Base-by-base conservation (phyloP, 805 yeast species). In the Blastobotrys muscicola region DNA sequence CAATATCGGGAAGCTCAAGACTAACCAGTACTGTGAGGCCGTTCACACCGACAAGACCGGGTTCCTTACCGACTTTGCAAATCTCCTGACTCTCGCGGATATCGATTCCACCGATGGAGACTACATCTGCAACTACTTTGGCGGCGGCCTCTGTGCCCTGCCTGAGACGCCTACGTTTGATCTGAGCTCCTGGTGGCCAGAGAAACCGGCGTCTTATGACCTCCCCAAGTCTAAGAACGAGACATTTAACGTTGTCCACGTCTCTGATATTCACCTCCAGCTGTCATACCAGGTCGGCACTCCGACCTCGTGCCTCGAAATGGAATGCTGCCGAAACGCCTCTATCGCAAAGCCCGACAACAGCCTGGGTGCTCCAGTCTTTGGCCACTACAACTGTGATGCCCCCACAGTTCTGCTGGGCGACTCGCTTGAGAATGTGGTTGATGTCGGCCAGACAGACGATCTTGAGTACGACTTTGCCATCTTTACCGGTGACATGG, bases 401-500 rank as follows among this genome's bases (percentile, higher is more conserved):
- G 64, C 82, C 4, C 86, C 89, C 5, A 78, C 74, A 47, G 58
- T 75, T 12, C 62, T 81, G 50, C 64, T 81, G 52, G 80, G 79
- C 57, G 73, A 74, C 49, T 72, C 83, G 8, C 61, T 80, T 56
- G 64, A 66, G 41, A 62, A 72, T 20, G 65, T 74, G 40, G 58
- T 49, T 4, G 59, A 66, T 13, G 60, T 61, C 47, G 62, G 66
- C 44, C 44, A 58, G 31, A 58, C 11, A 51, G 59, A 8, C 54
- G 64, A 34, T 48, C 69, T 32, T 80, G 26, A 20, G 6, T 20
- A 72, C 52, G 80, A 78, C 42, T 80, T 80, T 55, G 70, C 81
- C 2, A 60, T 81, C 33, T 81, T 81, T 67, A 81, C 86, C 3
- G 87, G 87, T 45, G 89, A 81, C 55, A 67, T 80, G 56, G 81